phyloP scores from a whole-genome alignment of 352 stramenopile genomes.

The Phytophthora pseudosyringae region DNA sequence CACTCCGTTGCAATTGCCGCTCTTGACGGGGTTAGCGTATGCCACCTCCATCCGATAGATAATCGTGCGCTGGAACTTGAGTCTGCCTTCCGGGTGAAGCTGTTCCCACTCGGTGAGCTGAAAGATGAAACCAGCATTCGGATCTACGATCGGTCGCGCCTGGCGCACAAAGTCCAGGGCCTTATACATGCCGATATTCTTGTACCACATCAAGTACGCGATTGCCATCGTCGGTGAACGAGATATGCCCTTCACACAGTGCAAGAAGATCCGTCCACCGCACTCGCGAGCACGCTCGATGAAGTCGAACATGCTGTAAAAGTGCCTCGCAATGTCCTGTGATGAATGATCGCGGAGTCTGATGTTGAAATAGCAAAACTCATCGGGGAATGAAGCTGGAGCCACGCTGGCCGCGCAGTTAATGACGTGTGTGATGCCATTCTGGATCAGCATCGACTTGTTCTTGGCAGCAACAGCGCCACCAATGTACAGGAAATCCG shows the following conservation, averaged over 20 bases:
- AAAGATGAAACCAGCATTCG: conserved; percentile 90
- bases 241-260: conserved; percentile 91
- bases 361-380: conserved; percentile 89
- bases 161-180: conserved; percentile 82
- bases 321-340: conserved; percentile 86
- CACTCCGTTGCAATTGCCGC: conserved; percentile 28
- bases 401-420: conserved; percentile 87
- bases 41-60: conserved; percentile 78
- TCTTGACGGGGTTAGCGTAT: conserved; percentile 45
- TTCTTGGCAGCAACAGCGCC: conserved; percentile 83
- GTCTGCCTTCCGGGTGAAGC: conserved; percentile 52
- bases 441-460: conserved; percentile 61
- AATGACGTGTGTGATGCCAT: conserved; percentile 91
- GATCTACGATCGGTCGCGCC: conserved; percentile 78
- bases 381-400: conserved; percentile 74
- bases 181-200: conserved; percentile 81
- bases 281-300: conserved; percentile 77
- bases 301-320: conserved; percentile 91
- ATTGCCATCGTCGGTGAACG: conserved; percentile 89
- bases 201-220: conserved; percentile 91
- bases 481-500: conserved; percentile 90
- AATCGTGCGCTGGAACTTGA: conserved; percentile 59
- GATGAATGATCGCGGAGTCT: conserved; percentile 89
- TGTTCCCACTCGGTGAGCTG: conserved; percentile 90
- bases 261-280: conserved; percentile 83